phyloP scores from a whole-genome alignment of 192 early-diverging fungal genomes.

The Coemansia sp. region DNA sequence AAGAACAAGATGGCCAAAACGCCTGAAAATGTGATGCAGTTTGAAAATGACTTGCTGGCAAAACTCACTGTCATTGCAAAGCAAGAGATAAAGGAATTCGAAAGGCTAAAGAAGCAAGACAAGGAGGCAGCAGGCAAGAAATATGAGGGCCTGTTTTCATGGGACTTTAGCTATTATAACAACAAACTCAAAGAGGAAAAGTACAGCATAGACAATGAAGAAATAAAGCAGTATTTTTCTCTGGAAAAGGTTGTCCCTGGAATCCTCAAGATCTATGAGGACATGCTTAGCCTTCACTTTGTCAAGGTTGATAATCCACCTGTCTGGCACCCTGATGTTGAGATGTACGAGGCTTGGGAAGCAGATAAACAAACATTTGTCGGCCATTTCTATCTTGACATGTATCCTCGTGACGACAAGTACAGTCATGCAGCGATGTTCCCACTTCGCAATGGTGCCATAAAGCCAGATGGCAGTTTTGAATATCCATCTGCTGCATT shows the following conservation, averaged over 20 bases:
- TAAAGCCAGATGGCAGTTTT: slow-evolving; percentile 44
- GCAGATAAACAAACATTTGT: slow-evolving; percentile 53
- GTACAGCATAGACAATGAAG: slow-evolving; percentile 61
- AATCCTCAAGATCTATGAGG: slow-evolving; percentile 64
- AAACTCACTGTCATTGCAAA: slow-evolving; percentile 54
- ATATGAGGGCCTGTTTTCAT: slow-evolving; percentile 58
- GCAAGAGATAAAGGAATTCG: slow-evolving; percentile 56
- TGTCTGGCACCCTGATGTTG: slow-evolving; percentile 73
- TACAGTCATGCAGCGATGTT: slow-evolving; percentile 71
- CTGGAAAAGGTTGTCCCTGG: slow-evolving; percentile 52
- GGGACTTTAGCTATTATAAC: slow-evolving; percentile 69
- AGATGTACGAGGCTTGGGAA: slow-evolving; percentile 65
- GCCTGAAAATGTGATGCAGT: slow-evolving; percentile 56
- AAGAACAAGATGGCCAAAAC: slow-evolving; percentile 75
- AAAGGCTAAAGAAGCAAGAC: slow-evolving; percentile 56
- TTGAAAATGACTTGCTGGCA: slow-evolving; percentile 56
- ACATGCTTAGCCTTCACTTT: slow-evolving; percentile 61
- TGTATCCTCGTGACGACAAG: slow-evolving; percentile 66
- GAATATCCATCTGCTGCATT: slow-evolving; percentile 58
- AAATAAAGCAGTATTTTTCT: slow-evolving; percentile 72
- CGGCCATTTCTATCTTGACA: slow-evolving; percentile 67
- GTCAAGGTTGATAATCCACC: slow-evolving; percentile 54
- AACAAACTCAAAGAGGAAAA: slow-evolving; percentile 58
- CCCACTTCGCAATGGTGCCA: slow-evolving; percentile 59
- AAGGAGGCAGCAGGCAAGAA: slow-evolving; percentile 26